Evolutionary conservation across 208 protist species (phyloP), one percentile per base, ranked within the genome.

Genomic region (Crithidia brevicula): DNA sequence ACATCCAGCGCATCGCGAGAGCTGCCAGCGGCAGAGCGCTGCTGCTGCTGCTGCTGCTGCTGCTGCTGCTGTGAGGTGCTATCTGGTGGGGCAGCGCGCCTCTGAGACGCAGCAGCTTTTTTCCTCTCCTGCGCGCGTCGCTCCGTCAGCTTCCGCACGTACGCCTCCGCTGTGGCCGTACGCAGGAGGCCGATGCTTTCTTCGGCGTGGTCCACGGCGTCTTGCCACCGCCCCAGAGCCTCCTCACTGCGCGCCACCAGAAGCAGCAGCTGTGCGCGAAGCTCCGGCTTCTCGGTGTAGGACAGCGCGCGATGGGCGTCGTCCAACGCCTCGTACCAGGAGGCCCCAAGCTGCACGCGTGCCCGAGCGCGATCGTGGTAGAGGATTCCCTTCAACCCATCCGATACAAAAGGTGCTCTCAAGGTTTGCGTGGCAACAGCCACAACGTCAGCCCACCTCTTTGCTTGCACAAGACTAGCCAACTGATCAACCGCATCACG

Each of bases 321-420:
- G 66, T 93, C 82, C 10, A 90, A 68, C 31, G 77, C 79, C 5
- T 74, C 75, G 70, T 93, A 93, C 69, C 76, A 79, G 46, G 28
- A 76, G 30, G 31, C 53, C 7, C 57, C 65, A 13, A 69, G 33
- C 64, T 84, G 50, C 49, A 63, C 77, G 52, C 72, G 75, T 1
- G 74, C 81, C 4, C 20, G 62, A 2, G 87, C 87, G 6, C 87
- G 87, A 10, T 58, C 46, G 16, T 61, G 28, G 60, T 68, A 72
- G 25, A 83, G 18, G 0, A 68, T 46, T 4, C 58, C 54, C 53
- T 63, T 72, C 43, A 86, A 38, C 36, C 72, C 76, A 38, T 86
- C 80, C n/a, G 57, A 43, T 4, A 67, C 22, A 28, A 62, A 67
- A 0, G 71, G 45, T 8, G 64, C 54, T 1, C 15, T 16, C 1